Evolutionary conservation across 495 filamentous ascomycete genomes (phyloP).

Genomic region (Geopyxis carbonaria): DNA sequence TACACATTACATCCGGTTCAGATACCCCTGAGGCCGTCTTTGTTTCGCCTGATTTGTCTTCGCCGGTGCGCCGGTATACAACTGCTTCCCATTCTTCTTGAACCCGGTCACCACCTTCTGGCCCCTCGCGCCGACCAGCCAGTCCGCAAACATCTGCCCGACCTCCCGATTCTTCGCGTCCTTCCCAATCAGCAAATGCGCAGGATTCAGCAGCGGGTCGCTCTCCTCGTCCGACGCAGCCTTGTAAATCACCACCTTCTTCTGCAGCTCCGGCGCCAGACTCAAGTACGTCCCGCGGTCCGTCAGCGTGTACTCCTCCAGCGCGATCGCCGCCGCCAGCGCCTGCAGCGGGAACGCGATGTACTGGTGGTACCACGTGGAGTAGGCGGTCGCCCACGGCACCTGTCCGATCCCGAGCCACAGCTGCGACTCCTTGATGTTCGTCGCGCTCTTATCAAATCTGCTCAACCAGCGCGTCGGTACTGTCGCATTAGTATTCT

Average conservation of each 20-base stretch:
- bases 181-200: constrained; percentile 27
- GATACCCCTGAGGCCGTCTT: too few relatives aligned
- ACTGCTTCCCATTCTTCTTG: constrained; percentile 20
- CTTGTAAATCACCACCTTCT: constrained; percentile 27
- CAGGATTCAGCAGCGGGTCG: constrained; percentile 28
- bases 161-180: constrained; percentile 22
- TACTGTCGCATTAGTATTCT: constrained; percentile 14
- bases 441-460: constrained; percentile 33
- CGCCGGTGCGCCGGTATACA: constrained; percentile 17
- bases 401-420: constrained; percentile 33
- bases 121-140: constrained; percentile 25
- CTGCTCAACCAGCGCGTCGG: constrained; percentile 27
- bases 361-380: constrained; percentile 34
- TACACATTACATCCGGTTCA: too few relatives aligned
- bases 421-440: constrained; percentile 32
- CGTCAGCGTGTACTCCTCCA: constrained; percentile 31
- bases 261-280: constrained; percentile 17
- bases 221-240: constrained; percentile 21
- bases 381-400: constrained; percentile 29
- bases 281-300: constrained; percentile 30
- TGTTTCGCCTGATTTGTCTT: too few relatives aligned
- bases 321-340: constrained; percentile 24
- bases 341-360: constrained; percentile 31
- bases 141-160: constrained; percentile 26
- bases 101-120: constrained; percentile 26